Evolutionary conservation across 1,284 basidiomycete genomes (phyloP).

Genomic region (Cryptococcus maquisensis): DNA sequence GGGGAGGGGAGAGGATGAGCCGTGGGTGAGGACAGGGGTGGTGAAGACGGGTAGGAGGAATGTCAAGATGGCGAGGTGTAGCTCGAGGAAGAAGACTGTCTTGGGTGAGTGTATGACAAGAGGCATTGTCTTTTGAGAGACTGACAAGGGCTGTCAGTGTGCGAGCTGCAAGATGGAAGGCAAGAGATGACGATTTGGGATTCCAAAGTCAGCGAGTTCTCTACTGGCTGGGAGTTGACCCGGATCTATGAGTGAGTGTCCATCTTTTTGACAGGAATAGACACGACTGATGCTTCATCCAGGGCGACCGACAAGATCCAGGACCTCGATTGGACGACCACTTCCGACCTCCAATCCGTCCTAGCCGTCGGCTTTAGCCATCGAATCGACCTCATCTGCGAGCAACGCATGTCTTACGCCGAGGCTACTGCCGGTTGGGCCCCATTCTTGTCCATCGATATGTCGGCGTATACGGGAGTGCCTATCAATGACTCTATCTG

Average conservation of each 20-base stretch:
- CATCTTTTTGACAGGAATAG: neutral
- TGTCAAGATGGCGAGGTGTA: conserved; percentile 69
- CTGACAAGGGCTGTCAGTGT: conserved; percentile 24
- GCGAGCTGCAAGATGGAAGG: conserved; percentile 49
- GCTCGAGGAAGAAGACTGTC: conserved; percentile 83
- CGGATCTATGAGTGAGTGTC: conserved; percentile 57
- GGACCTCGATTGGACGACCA: conserved; percentile 88
- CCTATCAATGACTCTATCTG: conserved; percentile 81
- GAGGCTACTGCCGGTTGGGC: conserved; percentile 75
- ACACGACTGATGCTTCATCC: neutral
- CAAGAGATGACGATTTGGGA: conserved; percentile 89
- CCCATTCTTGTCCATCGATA: conserved; percentile 65
- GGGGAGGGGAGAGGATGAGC: conserved; percentile 1
- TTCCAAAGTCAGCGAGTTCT: conserved; percentile 87
- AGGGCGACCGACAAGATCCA: conserved; percentile 57
- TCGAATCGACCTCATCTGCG: conserved; percentile 74
- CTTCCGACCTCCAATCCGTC: conserved; percentile 79
- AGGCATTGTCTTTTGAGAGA: too few species aligned
- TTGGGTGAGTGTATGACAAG: conserved; percentile 51
- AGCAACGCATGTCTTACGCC: conserved; percentile 84
- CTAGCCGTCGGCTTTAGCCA: conserved; percentile 78
- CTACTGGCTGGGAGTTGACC: conserved; percentile 75
- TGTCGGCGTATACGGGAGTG: conserved; percentile 66
- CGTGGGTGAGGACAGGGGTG: conserved; percentile 56
- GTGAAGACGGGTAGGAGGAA: conserved; percentile 66